phyloP scores from a whole-genome alignment of 495 filamentous ascomycete species.

The Alectoria sarmentosa region DNA sequence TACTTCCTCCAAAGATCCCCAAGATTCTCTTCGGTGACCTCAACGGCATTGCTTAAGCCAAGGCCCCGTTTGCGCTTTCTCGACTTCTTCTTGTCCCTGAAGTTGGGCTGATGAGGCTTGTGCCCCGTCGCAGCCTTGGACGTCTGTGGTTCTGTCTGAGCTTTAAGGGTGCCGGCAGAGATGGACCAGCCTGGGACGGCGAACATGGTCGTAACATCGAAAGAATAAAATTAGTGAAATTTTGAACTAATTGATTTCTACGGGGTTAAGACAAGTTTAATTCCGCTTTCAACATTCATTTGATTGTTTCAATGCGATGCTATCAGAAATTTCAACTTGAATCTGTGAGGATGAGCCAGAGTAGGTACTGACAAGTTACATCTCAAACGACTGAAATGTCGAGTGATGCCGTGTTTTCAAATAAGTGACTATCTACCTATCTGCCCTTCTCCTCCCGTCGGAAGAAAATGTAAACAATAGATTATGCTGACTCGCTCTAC shows the following conservation, averaged over 20 bases:
- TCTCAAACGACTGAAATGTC: neutral
- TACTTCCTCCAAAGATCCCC: constrained; percentile 68
- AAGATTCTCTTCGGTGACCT: constrained; percentile 65
- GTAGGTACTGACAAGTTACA: too few species aligned
- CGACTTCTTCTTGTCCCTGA: constrained; percentile 32
- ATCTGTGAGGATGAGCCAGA: too few species aligned
- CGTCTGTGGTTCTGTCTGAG: constrained; percentile 48
- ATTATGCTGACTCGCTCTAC: too few species aligned
- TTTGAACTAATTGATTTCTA: neutral
- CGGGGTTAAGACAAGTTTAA: neutral
- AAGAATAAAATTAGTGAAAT: neutral
- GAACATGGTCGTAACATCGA: constrained; percentile 56
- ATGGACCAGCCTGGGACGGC: constrained; percentile 87
- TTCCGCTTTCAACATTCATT: too few species aligned
- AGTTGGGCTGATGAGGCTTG: constrained; percentile 26
- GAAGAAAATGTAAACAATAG: neutral
- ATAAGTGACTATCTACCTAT: neutral
- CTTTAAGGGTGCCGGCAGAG: constrained; percentile 58
- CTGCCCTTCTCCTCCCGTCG: neutral
- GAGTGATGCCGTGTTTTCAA: neutral
- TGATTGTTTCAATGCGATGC: too few species aligned
- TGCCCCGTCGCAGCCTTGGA: constrained; percentile 22
- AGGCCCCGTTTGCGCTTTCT: constrained; percentile 50
- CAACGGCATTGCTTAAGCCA: constrained; percentile 34
- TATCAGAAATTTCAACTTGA: neutral